Conservation (phyloP, 2,329 filamentous ascomycete genomes). For the Hortaea sp. region DNA sequence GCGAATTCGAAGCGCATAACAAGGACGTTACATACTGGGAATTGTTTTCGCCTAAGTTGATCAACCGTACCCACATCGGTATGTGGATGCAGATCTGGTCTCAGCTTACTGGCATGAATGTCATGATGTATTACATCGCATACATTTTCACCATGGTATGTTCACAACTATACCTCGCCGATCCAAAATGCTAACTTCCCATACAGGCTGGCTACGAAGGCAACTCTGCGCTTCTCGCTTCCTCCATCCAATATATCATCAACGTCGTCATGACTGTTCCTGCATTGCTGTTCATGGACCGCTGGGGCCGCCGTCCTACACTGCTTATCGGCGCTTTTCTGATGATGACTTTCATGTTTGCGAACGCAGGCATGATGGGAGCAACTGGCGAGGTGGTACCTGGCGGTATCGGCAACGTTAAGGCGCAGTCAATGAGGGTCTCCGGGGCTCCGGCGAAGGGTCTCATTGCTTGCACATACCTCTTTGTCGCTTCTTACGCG, state of each 20-base stretch:
- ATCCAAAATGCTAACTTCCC: background rate
- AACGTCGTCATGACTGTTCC: constrained; percentile 72
- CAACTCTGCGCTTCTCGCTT: constrained; percentile 52
- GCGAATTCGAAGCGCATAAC: constrained; percentile 64
- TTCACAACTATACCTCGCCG: too few species aligned
- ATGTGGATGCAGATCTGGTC: constrained; percentile 67
- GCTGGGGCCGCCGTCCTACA: constrained; percentile 61
- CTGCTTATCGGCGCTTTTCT: constrained; percentile 54
- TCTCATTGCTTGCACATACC: constrained; percentile 59
- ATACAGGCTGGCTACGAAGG: constrained; percentile 45
- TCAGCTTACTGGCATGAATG: constrained; percentile 68
- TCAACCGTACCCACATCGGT: constrained; percentile 62
- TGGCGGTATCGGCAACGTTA: constrained; percentile 22
- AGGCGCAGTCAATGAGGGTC: constrained; percentile 28
- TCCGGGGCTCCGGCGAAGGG: constrained; percentile 31
- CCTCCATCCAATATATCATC: constrained; percentile 64
- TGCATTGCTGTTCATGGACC: constrained; percentile 63
- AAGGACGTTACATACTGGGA: constrained; percentile 61
- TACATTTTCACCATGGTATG: constrained; percentile 60
- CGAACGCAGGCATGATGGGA: constrained; percentile 53
- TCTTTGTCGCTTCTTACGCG: constrained; percentile 62
- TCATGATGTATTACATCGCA: constrained; percentile 45
- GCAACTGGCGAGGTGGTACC: constrained; percentile 40
- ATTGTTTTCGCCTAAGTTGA: constrained; percentile 62
- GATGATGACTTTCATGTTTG: constrained; percentile 55